A percentile compares a stretch with the other conserved stretches of the same genome.
These are phyloP conservation scores for Capronia americana DNA, from an alignment of 2,329 filamentous ascomycete species.

Conservation along the genomic window DNA sequence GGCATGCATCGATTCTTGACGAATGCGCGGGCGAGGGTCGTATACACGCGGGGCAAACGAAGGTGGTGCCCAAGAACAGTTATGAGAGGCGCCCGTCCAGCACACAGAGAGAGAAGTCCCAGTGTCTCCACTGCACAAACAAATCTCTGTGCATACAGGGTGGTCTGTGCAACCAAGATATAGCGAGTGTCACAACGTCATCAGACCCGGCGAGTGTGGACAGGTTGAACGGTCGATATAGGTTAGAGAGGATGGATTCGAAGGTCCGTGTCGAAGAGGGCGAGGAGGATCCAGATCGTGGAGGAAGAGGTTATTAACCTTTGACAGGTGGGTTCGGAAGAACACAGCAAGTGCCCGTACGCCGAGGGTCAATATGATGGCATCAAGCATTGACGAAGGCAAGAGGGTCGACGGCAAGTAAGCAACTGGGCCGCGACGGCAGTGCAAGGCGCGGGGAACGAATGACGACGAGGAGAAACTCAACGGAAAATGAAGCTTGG, in stretches of 20 bases:
- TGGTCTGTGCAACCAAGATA: constrained; percentile 12
- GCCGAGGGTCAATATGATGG: constrained; percentile 14
- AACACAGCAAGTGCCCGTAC: neutral
- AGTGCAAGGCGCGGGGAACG: constrained; percentile 10
- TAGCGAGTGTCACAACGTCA: constrained; percentile 17
- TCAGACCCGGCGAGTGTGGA: constrained; percentile 8
- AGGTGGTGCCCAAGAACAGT: constrained; percentile 10
- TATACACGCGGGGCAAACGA: constrained; percentile 7
- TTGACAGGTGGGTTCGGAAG: constrained; percentile 2
- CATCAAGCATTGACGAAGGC: constrained; percentile 6
- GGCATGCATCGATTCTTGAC: neutral
- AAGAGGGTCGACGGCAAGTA: constrained; percentile 1
- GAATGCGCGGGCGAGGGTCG: neutral
- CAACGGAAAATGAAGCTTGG: constrained; percentile 11
- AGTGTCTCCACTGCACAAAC: neutral
- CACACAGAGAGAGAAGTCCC: neutral
- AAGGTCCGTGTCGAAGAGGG: constrained; percentile 19
- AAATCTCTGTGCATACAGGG: neutral
- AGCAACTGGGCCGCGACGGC: neutral
- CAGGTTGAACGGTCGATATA: constrained; percentile 10
- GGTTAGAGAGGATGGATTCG: constrained; percentile 2
- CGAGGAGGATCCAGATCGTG: neutral
- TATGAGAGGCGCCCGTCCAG: constrained; percentile 12
- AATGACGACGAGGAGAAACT: constrained; percentile 8
- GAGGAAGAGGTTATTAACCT: constrained; percentile 16